A percentile compares a stretch with the other conserved stretches of the same genome.
These are phyloP conservation scores for Colletotrichum tropicicola DNA, from an alignment of 2,329 filamentous ascomycete species.

Conservation along the genomic window DNA sequence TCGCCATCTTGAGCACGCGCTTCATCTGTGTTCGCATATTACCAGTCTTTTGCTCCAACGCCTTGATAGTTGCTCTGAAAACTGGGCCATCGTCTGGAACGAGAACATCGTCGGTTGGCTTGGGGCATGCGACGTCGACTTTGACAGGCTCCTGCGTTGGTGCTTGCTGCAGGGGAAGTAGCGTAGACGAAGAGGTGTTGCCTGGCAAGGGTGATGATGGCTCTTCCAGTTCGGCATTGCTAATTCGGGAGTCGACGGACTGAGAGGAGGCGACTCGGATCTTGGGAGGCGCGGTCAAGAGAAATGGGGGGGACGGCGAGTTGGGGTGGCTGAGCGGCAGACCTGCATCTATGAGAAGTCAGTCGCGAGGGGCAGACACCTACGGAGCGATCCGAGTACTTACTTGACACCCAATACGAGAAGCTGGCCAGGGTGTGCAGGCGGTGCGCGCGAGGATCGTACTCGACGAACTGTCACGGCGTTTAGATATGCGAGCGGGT, in stretches of 20 bases:
- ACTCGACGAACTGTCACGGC: slow-evolving; percentile 82
- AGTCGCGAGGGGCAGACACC: slow-evolving; percentile 25
- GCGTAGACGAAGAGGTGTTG: slow-evolving; percentile 33
- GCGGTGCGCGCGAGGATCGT: slow-evolving; percentile 90
- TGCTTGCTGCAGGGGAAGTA: slow-evolving; percentile 29
- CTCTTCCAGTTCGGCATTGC: slow-evolving; percentile 73
- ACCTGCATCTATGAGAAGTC: slow-evolving; percentile 49
- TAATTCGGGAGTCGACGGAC: slow-evolving; percentile 84
- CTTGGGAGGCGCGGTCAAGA: slow-evolving; percentile 77
- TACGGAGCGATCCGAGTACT: slow-evolving; percentile 37
- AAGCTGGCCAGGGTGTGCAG: slow-evolving; percentile 91
- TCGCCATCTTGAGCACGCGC: slow-evolving; percentile 93
- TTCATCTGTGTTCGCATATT: slow-evolving; percentile 96
- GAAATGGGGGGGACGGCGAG: slow-evolving; percentile 77
- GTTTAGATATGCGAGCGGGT: slow-evolving; percentile 36
- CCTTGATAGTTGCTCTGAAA: slow-evolving; percentile 96
- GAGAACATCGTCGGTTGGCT: slow-evolving; percentile 85
- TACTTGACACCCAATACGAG: slow-evolving; percentile 93
- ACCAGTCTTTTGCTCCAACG: slow-evolving; percentile 93
- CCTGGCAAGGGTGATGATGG: slow-evolving; percentile 60
- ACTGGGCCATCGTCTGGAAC: slow-evolving; percentile 91
- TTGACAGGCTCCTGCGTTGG: slow-evolving; percentile 68
- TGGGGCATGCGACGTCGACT: slow-evolving; percentile 86
- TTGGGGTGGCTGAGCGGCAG: slow-evolving; percentile 64
- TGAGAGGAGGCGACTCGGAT: slow-evolving; percentile 87